A percentile compares a stretch with the other conserved stretches of the same genome.
Evolutionary conservation across 352 stramenopile genomes (phyloP).

Genomic region (Aphanomyces invadans): DNA sequence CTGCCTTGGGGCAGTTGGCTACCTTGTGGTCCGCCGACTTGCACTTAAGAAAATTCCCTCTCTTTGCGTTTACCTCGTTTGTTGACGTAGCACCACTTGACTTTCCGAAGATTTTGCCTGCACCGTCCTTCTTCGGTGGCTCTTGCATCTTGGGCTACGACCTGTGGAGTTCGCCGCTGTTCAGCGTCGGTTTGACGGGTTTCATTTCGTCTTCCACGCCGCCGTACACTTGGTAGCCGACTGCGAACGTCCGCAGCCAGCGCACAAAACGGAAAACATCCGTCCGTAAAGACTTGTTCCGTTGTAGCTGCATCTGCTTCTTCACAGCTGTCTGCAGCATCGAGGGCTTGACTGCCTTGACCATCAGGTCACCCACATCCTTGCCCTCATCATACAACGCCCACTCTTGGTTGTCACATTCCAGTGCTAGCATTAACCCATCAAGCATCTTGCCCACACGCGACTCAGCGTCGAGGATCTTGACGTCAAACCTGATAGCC

Average conservation of each 20-base stretch:
- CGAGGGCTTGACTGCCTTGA: slow-evolving; percentile 10
- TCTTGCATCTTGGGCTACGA: too few species aligned
- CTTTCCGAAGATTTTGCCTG: too few species aligned
- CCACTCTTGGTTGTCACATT: slow-evolving; percentile 9
- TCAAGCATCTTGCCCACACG: slow-evolving; percentile 13
- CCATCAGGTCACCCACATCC: neutral
- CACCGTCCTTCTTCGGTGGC: too few species aligned
- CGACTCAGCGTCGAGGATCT: slow-evolving; percentile 10
- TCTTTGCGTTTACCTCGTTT: too few species aligned
- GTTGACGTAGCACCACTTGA: too few species aligned
- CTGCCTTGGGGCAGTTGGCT: too few species aligned
- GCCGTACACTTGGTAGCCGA: slow-evolving; percentile 9
- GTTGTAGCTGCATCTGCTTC: slow-evolving; percentile 7
- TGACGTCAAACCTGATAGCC: slow-evolving; percentile 10
- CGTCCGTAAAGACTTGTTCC: slow-evolving; percentile 4
- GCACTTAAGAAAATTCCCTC: too few species aligned
- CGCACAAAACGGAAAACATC: slow-evolving; percentile 6
- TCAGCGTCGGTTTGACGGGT: neutral
- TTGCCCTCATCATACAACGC: slow-evolving; percentile 11
- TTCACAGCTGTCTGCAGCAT: slow-evolving; percentile 5
- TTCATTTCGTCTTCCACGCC: slow-evolving; percentile 13
- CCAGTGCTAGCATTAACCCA: slow-evolving; percentile 6
- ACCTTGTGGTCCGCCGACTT: too few species aligned
- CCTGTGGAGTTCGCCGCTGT: too few species aligned
- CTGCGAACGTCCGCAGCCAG: neutral